Conservation (phyloP, 495 filamentous ascomycete genomes). For the Aspergillus funiculosus region DNA sequence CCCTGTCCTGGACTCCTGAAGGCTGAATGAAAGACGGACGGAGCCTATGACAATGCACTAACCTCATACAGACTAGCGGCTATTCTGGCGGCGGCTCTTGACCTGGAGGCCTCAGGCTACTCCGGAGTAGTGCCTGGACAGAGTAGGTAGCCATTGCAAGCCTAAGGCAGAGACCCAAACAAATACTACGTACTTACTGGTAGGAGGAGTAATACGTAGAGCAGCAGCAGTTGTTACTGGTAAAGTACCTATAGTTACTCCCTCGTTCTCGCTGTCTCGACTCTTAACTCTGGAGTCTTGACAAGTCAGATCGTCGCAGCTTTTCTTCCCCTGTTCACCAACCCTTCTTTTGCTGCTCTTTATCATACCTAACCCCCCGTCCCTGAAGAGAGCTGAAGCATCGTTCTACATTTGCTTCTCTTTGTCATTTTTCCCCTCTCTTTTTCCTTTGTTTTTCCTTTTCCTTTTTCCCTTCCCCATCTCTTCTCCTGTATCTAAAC, state of each 20-base stretch:
- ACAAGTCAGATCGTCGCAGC: slow-evolving; percentile 5
- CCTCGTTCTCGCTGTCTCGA: too few species aligned
- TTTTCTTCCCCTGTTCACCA: slow-evolving; percentile 18
- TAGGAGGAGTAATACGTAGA: too few species aligned
- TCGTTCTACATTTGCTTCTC: slow-evolving; percentile 33
- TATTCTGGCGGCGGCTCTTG: slow-evolving; percentile 39
- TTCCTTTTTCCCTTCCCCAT: slow-evolving; percentile 15
- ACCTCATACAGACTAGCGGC: slow-evolving; percentile 26
- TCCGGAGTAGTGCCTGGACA: slow-evolving; percentile 1
- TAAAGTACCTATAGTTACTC: too few species aligned
- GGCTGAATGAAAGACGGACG: slow-evolving; percentile 9
- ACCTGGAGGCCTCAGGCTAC: too few species aligned
- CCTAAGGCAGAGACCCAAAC: not conserved
- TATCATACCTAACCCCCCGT: slow-evolving; percentile 17
- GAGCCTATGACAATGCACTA: slow-evolving; percentile 22
- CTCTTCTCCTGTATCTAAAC: slow-evolving; percentile 7
- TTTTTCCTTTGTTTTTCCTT: slow-evolving; percentile 21
- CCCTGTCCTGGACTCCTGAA: not conserved
- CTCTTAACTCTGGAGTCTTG: slow-evolving; percentile 1
- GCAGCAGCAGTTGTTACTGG: too few species aligned
- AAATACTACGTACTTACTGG: too few species aligned
- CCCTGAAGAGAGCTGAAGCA: slow-evolving; percentile 23
- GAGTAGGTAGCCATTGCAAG: not conserved
- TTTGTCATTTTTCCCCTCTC: slow-evolving; percentile 13
- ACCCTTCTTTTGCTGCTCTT: slow-evolving; percentile 25